Conservation (phyloP, 345 rosid species). For the Murraya paniculata region DNA sequence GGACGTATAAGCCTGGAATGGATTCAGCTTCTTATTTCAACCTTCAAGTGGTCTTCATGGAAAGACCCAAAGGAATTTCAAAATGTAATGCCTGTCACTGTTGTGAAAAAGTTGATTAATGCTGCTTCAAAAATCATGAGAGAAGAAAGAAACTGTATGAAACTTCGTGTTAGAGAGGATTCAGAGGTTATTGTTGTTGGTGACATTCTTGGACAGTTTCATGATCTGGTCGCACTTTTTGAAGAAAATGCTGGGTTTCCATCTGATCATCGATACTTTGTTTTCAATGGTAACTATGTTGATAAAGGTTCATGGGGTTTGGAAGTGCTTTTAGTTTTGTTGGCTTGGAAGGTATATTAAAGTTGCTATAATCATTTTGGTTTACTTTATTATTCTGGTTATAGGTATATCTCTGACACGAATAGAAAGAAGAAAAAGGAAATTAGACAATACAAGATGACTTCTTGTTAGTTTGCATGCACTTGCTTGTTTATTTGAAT, state of each 20-base stretch:
- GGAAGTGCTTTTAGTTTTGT: conserved; percentile 40
- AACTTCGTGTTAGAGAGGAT: conserved; percentile 18
- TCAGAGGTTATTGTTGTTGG: conserved; percentile 41
- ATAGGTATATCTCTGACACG: background rate
- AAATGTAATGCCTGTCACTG: conserved; percentile 28
- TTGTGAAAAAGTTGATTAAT: conserved; percentile 28
- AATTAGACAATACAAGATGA: background rate
- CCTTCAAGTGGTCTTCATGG: conserved; percentile 33
- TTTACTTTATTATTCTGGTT: background rate
- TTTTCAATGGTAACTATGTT: conserved; percentile 42
- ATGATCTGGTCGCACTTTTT: conserved; percentile 40
- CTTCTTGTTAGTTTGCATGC: background rate
- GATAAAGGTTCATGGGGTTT: conserved; percentile 43
- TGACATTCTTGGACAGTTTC: conserved; percentile 42
- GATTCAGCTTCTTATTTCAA: conserved; percentile 37
- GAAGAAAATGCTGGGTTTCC: conserved; percentile 42
- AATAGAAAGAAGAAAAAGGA: background rate
- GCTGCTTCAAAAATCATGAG: conserved; percentile 32
- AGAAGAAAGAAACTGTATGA: conserved; percentile 42
- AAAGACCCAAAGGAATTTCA: conserved; percentile 30
- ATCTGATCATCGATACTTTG: conserved; percentile 28
- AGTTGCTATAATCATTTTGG: background rate
- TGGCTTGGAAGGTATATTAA: conserved; percentile 51
- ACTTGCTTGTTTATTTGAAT: background rate
- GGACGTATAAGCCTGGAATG: conserved; percentile 32